Conservation (phyloP, 495 filamentous ascomycete species). For the Aspergillus bertholletiae region DNA sequence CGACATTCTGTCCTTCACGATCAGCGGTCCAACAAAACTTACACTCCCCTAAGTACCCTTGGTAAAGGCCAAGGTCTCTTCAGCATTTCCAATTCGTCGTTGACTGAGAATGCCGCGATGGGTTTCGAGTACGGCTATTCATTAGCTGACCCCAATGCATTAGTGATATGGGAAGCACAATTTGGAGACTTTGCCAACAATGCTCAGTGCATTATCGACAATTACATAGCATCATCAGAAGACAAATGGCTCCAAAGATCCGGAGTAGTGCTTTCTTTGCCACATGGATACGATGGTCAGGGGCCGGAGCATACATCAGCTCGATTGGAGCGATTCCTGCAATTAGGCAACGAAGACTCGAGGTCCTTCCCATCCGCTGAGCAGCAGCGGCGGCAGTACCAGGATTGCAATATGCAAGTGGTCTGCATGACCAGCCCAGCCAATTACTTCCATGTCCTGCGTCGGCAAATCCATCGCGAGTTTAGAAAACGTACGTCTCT, state of each 20-base stretch:
- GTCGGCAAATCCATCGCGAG: slow-evolving; percentile 96
- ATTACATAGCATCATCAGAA: slow-evolving; percentile 97
- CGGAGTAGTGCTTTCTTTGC: slow-evolving; percentile 88
- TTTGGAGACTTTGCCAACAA: slow-evolving; percentile 99
- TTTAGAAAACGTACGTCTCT: slow-evolving; percentile 99
- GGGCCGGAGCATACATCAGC: slow-evolving; percentile 98
- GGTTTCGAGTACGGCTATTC: slow-evolving; percentile 99
- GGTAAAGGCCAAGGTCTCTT: slow-evolving; percentile 88
- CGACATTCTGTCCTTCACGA: slow-evolving; percentile 96
- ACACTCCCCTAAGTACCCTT: slow-evolving; percentile 88
- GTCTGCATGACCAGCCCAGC: slow-evolving; percentile 88
- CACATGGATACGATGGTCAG: slow-evolving; percentile 97
- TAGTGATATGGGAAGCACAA: slow-evolving; percentile 99
- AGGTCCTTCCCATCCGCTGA: slow-evolving; percentile 81
- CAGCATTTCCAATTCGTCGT: slow-evolving; percentile 93
- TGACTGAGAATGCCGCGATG: slow-evolving; percentile 91
- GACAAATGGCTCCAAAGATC: slow-evolving; percentile 98
- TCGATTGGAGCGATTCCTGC: slow-evolving; percentile 93
- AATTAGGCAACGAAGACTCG: slow-evolving; percentile 97
- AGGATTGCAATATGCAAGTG: slow-evolving; percentile 99
- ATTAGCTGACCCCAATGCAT: slow-evolving; percentile 88
- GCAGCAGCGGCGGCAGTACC: slow-evolving; percentile 94
- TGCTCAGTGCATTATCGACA: slow-evolving; percentile 97
- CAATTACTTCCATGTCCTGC: slow-evolving; percentile 94
- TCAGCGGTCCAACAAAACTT: slow-evolving; percentile 87